These are phyloP conservation scores for Neurospora sp. DNA, from an alignment of 495 filamentous ascomycete species.

Conservation along the genomic window DNA sequence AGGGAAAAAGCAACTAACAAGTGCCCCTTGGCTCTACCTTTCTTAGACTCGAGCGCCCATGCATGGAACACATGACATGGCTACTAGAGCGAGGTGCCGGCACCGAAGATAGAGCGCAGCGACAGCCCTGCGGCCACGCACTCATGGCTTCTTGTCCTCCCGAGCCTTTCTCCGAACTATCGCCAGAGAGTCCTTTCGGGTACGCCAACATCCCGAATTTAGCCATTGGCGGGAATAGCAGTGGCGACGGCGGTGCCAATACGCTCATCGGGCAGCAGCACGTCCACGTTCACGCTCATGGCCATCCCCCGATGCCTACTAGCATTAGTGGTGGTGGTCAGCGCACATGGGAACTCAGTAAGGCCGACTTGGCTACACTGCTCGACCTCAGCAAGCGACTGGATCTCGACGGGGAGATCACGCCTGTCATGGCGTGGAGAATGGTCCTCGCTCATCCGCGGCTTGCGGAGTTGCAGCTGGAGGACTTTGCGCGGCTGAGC, in stretches of 20 bases:
- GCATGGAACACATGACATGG: constrained; percentile 88
- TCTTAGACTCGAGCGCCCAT: constrained; percentile 81
- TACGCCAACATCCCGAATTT: constrained; percentile 13
- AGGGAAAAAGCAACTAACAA: constrained; percentile 10
- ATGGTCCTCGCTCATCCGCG: constrained; percentile 64
- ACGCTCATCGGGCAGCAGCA: neutral
- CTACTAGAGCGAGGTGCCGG: constrained; percentile 50
- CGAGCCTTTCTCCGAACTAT: constrained; percentile 37
- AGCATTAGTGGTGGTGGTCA: constrained; percentile 17
- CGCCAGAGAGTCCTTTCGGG: constrained; percentile 42
- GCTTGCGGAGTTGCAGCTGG: constrained; percentile 49
- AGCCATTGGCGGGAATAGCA: neutral
- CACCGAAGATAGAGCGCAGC: constrained; percentile 23
- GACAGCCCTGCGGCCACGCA: constrained; percentile 61
- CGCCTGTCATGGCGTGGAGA: constrained; percentile 93
- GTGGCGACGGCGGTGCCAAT: constrained; percentile 9
- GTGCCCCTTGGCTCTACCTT: constrained; percentile 1
- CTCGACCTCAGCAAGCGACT: constrained; percentile 77
- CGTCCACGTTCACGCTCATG: neutral
- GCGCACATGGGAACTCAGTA: constrained; percentile 61
- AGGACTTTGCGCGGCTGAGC: constrained; percentile 65
- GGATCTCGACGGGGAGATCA: constrained; percentile 85
- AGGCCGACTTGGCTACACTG: constrained; percentile 64
- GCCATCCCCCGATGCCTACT: neutral
- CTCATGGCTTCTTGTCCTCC: constrained; percentile 86